These are phyloP conservation scores for Penicillium sp. DNA, from an alignment of 2,329 filamentous ascomycete genomes.

Conservation along the genomic window DNA sequence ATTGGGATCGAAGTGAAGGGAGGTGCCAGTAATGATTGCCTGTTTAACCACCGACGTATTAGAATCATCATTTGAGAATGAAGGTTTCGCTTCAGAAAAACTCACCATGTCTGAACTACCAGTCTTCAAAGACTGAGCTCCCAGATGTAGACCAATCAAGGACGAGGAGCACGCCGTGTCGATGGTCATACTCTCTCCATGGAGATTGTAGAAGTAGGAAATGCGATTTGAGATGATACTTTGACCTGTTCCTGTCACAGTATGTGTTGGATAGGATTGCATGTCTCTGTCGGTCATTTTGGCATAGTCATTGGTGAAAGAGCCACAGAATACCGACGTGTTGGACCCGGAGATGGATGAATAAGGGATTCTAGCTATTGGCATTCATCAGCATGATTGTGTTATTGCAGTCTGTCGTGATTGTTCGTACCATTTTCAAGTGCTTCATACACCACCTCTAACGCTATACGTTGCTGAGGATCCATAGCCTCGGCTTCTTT, in stretches of 20 bases:
- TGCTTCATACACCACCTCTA: neutral
- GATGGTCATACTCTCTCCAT: conserved; percentile 31
- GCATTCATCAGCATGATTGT: too few species aligned
- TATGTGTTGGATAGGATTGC: conserved; percentile 5
- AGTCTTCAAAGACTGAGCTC: conserved; percentile 19
- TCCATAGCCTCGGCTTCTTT: conserved; percentile 6
- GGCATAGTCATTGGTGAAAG: too few species aligned
- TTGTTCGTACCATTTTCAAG: neutral
- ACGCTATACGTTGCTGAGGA: conserved; percentile 4
- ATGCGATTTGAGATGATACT: conserved; percentile 34
- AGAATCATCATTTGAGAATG: conserved; percentile 17
- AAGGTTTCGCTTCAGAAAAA: conserved; percentile 1
- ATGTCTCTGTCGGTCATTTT: too few species aligned
- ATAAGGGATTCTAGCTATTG: too few species aligned
- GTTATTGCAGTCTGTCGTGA: neutral
- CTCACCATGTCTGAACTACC: conserved; percentile 18
- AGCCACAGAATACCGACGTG: too few species aligned
- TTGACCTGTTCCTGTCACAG: conserved; percentile 21
- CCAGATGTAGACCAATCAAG: conserved; percentile 32
- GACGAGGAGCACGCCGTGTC: conserved; percentile 44
- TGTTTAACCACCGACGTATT: conserved; percentile 1
- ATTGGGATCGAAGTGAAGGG: neutral
- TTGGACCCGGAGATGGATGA: too few species aligned
- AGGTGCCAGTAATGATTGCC: neutral
- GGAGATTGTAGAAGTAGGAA: conserved; percentile 23